Evolutionary conservation across 768 basidiomycete species (phyloP), one percentile per base, ranked within the genome.

Genomic region (Collybia mongolica): DNA sequence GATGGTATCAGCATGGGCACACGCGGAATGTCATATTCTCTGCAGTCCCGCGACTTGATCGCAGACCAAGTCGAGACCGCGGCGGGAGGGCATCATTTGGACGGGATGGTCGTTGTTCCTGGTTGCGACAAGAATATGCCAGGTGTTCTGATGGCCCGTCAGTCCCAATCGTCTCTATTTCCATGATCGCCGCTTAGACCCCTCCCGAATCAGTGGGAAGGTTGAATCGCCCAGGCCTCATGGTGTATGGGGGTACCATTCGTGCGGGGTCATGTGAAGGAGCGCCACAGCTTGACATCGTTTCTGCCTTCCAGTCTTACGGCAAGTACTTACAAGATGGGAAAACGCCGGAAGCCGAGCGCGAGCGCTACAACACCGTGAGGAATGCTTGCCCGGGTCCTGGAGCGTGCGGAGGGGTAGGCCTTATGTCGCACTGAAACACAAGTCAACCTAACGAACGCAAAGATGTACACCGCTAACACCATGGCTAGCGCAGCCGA

Each of bases 101-200:
- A 98, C 61, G 97, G 93, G 36, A 91, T 97, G 89, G 93, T 98
- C 35, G 93, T 93, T 52, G 78, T 99, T 46, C 97, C 97, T 18
- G 97, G 95, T 36, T 98, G 93, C 65, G 96, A 99, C 76, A 99
- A 99, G 74, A 99, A 99, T 72, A 98, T 99, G 96, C 97, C 97
- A n/a, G 97, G 97, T 54, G 95, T 97, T 32, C 76, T 98, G 60
- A 99, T 99, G 81, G 97, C 93, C 42, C 82, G 91, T 93, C 61
- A 72, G 90, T 60, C 29, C 28, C 40, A 37, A 48, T 49, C 46
- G 29, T 44, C 50, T 45, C 49, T 41, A 44, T 43, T 46, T 44
- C 44, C 52, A 36, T 55, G 51, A 55, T 60, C 51, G 55, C 53
- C 56, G 45, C 55, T 60, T 49, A 56, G 45, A 42, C 47, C 54